These are phyloP conservation scores for Phellopilus nigrolimitatus DNA, from an alignment of 1,284 basidiomycete species.

Conservation along the genomic window DNA sequence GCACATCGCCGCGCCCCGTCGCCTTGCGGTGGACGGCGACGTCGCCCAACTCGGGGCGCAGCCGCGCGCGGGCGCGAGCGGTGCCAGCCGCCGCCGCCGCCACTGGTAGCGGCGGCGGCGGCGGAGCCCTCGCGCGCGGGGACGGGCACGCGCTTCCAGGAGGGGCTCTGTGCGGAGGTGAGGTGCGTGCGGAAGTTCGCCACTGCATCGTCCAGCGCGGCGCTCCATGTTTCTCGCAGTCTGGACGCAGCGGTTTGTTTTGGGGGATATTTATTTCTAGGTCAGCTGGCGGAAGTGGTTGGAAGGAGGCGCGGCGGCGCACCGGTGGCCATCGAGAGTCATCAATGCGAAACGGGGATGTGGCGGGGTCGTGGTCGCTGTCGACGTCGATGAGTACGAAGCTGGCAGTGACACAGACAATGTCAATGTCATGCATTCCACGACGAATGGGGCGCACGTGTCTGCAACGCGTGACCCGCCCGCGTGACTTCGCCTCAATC, in stretches of 20 bases:
- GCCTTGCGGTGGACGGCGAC: slow-evolving; percentile 65
- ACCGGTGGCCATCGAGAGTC: slow-evolving; percentile 20
- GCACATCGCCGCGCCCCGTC: slow-evolving; percentile 70
- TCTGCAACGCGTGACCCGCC: too few relatives aligned
- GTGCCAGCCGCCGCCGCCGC: slow-evolving; percentile 46
- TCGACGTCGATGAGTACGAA: too few relatives aligned
- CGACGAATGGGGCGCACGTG: too few relatives aligned
- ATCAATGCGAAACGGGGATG: slow-evolving; percentile 8
- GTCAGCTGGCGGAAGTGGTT: background rate
- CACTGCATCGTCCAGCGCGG: slow-evolving; percentile 66
- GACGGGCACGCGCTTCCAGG: slow-evolving; percentile 67
- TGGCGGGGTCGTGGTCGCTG: background rate
- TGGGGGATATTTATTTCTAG: too few relatives aligned
- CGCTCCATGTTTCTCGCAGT: slow-evolving; percentile 69
- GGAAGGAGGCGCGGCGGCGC: background rate
- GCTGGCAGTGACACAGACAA: too few relatives aligned
- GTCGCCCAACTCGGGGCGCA: slow-evolving; percentile 56
- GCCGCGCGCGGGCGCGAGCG: slow-evolving; percentile 49
- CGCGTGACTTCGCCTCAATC: too few relatives aligned
- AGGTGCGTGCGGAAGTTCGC: slow-evolving; percentile 64
- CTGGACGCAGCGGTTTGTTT: slow-evolving; percentile 38
- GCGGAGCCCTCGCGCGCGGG: slow-evolving; percentile 35
- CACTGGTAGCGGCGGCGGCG: slow-evolving; percentile 55
- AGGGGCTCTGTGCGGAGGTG: slow-evolving; percentile 52
- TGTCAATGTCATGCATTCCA: too few relatives aligned